phyloP scores from a whole-genome alignment of 2,329 filamentous ascomycete genomes.

The Diaporthe aspalathi region DNA sequence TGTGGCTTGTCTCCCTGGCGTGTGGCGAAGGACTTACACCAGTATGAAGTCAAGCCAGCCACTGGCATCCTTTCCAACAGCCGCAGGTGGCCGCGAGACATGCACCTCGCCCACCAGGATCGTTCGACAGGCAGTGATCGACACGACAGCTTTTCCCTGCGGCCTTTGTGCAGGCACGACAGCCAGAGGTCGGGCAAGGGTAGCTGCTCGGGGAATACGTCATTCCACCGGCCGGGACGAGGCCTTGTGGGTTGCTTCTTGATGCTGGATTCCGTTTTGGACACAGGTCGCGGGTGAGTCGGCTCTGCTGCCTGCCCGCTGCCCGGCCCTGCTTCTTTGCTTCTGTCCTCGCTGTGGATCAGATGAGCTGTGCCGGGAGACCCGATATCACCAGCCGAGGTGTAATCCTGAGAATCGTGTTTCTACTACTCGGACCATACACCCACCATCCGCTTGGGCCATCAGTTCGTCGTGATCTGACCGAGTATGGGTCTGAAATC shows the following conservation, averaged over 20 bases:
- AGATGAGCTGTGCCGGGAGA: background rate
- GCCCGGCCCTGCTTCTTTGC: background rate
- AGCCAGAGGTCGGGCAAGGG: conserved; percentile 11
- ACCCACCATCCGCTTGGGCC: background rate
- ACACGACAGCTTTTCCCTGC: background rate
- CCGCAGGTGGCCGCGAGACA: conserved; percentile 18
- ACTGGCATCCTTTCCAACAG: conserved; percentile 8
- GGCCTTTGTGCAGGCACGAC: background rate
- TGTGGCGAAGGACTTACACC: conserved; percentile 41
- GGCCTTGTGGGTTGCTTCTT: conserved; percentile 9
- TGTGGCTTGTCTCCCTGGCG: conserved; percentile 40
- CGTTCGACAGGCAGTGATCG: conserved; percentile 31
- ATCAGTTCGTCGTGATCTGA: background rate
- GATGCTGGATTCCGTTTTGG: background rate
- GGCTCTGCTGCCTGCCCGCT: conserved; percentile 2
- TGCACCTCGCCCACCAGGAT: conserved; percentile 23
- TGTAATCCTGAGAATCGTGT: background rate
- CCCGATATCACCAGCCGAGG: background rate
- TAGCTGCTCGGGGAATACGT: conserved; percentile 27
- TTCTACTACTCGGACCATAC: background rate
- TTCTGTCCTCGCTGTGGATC: conserved; percentile 13
- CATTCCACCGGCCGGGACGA: conserved; percentile 30
- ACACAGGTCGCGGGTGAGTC: conserved; percentile 13
- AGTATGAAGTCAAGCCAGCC: conserved; percentile 32
- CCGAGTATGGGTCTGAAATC: background rate